phyloP scores from a whole-genome alignment of 2,329 filamentous ascomycete genomes.

The Claviceps sp. region DNA sequence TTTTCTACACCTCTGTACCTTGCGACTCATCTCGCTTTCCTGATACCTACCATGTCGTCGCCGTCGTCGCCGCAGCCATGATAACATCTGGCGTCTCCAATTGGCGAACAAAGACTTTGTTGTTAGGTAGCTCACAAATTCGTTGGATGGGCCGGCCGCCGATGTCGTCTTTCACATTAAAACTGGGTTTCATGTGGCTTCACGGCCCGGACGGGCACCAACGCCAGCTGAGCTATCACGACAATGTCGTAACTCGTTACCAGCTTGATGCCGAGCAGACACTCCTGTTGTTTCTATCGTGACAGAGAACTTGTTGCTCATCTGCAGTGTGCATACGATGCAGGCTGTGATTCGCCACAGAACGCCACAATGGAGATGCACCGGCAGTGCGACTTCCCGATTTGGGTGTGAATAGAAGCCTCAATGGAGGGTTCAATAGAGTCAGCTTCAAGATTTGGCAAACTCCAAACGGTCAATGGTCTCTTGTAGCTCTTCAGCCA shows the following conservation, averaged over 20 bases:
- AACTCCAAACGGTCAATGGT: conserved; percentile 3
- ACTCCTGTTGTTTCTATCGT: background rate
- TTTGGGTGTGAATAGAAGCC: conserved; percentile 22
- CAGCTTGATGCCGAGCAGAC: background rate
- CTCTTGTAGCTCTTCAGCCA: conserved; percentile 3
- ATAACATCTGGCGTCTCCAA: no score
- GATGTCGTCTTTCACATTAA: background rate
- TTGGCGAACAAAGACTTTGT: no score
- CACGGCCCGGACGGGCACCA: background rate
- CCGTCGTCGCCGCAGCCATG: no score
- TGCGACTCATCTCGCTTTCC: no score
- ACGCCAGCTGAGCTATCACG: background rate
- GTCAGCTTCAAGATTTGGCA: conserved; percentile 5
- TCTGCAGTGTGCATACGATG: background rate
- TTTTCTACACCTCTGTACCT: no score
- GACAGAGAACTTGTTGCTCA: background rate
- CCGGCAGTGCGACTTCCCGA: conserved; percentile 12
- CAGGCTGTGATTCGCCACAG: conserved; percentile 15
- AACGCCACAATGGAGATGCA: conserved; percentile 5
- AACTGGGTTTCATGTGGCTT: background rate
- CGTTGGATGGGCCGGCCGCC: no score
- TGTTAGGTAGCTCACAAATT: no score
- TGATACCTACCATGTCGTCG: no score
- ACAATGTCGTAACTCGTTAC: background rate
- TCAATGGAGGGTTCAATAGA: conserved; percentile 23